phyloP scores from a whole-genome alignment of 2,329 filamentous ascomycete genomes.

The Aspergillus melleus region DNA sequence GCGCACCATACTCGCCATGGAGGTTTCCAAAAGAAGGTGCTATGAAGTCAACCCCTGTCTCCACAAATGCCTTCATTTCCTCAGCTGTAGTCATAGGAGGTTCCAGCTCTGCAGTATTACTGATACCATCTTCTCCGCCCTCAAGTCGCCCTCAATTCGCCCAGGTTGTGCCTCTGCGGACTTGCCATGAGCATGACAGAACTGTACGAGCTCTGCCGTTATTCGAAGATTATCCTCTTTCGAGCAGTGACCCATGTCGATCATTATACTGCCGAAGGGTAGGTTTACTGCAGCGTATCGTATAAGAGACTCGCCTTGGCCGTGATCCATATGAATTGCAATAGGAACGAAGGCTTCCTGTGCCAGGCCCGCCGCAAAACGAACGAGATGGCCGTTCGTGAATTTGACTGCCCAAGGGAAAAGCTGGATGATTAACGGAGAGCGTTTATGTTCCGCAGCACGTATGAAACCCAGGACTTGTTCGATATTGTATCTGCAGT shows the following conservation, averaged over 20 bases:
- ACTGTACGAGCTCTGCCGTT: neutral
- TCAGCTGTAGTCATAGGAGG: constrained; percentile 67
- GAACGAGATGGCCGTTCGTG: too few relatives aligned
- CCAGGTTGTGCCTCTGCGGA: constrained; percentile 70
- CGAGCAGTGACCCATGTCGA: neutral
- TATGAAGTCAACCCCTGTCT: constrained; percentile 70
- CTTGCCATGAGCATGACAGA: too few relatives aligned
- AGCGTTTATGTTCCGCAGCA: constrained; percentile 7
- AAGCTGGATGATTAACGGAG: constrained; percentile 10
- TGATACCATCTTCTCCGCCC: constrained; percentile 72
- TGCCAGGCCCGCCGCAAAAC: too few relatives aligned
- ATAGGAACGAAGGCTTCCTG: too few relatives aligned
- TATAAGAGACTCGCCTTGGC: too few relatives aligned
- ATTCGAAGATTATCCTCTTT: neutral
- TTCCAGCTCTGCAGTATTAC: constrained; percentile 63
- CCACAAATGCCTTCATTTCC: constrained; percentile 69
- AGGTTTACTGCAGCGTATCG: too few relatives aligned
- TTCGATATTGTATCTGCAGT: constrained; percentile 6
- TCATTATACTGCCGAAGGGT: too few relatives aligned
- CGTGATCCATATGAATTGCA: too few relatives aligned
- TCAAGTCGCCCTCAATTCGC: constrained; percentile 71
- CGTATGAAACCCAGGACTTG: constrained; percentile 5
- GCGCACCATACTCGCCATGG: constrained; percentile 67
- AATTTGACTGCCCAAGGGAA: constrained; percentile 1
- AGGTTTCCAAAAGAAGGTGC: constrained; percentile 77